Base-by-base conservation (phyloP, 2,329 filamentous ascomycete species). In the Pseudogymnoascus sp. region DNA sequence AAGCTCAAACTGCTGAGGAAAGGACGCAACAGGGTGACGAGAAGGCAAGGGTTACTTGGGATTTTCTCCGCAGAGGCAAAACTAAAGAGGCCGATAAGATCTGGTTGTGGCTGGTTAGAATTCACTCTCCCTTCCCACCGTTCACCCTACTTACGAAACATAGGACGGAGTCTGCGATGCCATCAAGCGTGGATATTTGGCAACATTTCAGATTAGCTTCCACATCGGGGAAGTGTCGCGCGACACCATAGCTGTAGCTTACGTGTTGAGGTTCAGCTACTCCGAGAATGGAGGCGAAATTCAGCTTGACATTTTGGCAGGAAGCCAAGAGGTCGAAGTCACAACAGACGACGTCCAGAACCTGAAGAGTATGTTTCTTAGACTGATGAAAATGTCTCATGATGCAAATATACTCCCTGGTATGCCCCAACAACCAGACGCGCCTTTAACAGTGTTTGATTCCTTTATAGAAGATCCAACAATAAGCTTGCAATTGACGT, bases 131-230 rank as follows among this genome's bases (percentile, higher is more conserved):
- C 28, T 21, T 36, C 13, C n/a, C 28, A 19, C 10, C 28, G 6
- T 60, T 19, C 13, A 36, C 7, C 7, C 21, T 28, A 23, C 54
- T 60, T 11, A 60, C 28, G 21, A 60, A 6, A 21, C 6, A 36
- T 11, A 65, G 39, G 36, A 31, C 5, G 63, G 63, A 31, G 61
- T 63, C 19, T n/a, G 23, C 2, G 63, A 65, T 28, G 63, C 63
- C n/a, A 13, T 65, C 16, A 21, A 43, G 28, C 61, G 11, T 16
- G n/a, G 23, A 36, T 65, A 65, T n/a, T 25, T 65, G 11, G 61
- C 36, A 28, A 31, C 19, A 14, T 25, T 63, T 13, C 60, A 48
- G 13, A 61, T 65, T 5, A 65, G 14, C 6, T 43, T 65, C 21
- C 61, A 63, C 41, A 45, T 60, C 19, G 45, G 51, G 14, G 13